A percentile compares a stretch with the other conserved stretches of the same genome.
phyloP scores from a whole-genome alignment of 495 filamentous ascomycete genomes.

The Aspergillus bertholletiae region DNA sequence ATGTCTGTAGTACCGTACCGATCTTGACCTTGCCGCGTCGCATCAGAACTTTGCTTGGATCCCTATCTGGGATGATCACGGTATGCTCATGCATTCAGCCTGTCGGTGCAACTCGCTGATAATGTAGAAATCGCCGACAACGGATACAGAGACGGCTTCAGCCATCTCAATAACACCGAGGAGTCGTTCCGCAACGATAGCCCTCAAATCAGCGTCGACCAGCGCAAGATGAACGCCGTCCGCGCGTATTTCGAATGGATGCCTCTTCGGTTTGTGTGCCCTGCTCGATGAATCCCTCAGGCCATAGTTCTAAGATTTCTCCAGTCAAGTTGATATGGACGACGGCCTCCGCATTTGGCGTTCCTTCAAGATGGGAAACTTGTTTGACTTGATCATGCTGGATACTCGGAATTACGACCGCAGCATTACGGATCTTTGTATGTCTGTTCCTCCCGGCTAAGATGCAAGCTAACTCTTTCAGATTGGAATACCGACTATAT shows the following conservation, averaged over 20 bases:
- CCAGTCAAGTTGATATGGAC: conserved; percentile 56
- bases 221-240: conserved; percentile 66
- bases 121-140: conserved; percentile 59
- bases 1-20: conserved; percentile 45
- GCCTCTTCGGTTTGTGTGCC: conserved; percentile 28
- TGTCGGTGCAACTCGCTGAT: background rate
- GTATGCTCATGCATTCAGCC: conserved; percentile 19
- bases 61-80: conserved; percentile 68
- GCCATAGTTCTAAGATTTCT: background rate
- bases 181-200: conserved; percentile 57
- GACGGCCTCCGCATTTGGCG: conserved; percentile 70
- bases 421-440: conserved; percentile 39
- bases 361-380: conserved; percentile 58
- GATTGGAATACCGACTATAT: conserved; percentile 55
- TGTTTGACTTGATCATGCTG: conserved; percentile 65
- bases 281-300: background rate
- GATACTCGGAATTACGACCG: conserved; percentile 68
- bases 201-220: conserved; percentile 53
- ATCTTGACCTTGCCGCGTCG: conserved; percentile 54
- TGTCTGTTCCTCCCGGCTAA: background rate
- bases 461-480: background rate
- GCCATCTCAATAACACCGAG: conserved; percentile 57
- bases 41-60: conserved; percentile 65
- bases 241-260: conserved; percentile 73
- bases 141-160: conserved; percentile 51